phyloP scores from a whole-genome alignment of 2,329 filamentous ascomycete genomes.

The Aspergillus eucalypticola region DNA sequence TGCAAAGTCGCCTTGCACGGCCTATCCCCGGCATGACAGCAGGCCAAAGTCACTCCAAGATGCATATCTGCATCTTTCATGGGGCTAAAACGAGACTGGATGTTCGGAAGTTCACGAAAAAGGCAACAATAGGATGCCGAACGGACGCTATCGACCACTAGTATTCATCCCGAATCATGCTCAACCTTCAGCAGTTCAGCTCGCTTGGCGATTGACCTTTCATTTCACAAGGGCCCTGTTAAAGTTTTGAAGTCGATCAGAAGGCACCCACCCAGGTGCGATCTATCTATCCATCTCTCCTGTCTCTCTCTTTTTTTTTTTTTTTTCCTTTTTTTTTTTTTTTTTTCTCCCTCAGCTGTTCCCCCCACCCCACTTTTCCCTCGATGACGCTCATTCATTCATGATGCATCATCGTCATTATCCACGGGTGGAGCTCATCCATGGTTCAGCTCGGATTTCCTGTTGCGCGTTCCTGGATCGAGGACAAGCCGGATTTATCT shows the following conservation, averaged over 20 bases:
- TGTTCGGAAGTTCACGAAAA: not conserved
- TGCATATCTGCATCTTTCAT: no score
- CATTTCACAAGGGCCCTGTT: not conserved
- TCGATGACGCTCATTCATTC: not conserved
- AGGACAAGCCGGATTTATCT: constrained; percentile 4
- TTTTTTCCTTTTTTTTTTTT: not conserved
- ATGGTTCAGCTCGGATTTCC: constrained; percentile 16
- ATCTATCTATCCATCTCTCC: not conserved
- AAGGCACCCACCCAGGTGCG: not conserved
- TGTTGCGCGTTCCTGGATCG: constrained; percentile 13
- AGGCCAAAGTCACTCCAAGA: no score
- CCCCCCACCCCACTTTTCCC: no score
- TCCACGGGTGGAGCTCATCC: constrained; percentile 12
- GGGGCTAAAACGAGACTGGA: no score
- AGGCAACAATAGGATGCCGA: not conserved
- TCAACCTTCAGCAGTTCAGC: not conserved
- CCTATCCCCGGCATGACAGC: no score
- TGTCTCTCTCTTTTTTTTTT: not conserved
- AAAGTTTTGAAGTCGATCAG: not conserved
- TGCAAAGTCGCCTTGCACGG: not conserved
- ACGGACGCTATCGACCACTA: constrained; percentile 7
- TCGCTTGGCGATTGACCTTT: not conserved
- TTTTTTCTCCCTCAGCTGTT: no score
- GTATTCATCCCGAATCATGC: not conserved
- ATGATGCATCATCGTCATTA: not conserved